Base-by-base conservation (phyloP, 305 asterid species). In the Striga hermonthica region DNA sequence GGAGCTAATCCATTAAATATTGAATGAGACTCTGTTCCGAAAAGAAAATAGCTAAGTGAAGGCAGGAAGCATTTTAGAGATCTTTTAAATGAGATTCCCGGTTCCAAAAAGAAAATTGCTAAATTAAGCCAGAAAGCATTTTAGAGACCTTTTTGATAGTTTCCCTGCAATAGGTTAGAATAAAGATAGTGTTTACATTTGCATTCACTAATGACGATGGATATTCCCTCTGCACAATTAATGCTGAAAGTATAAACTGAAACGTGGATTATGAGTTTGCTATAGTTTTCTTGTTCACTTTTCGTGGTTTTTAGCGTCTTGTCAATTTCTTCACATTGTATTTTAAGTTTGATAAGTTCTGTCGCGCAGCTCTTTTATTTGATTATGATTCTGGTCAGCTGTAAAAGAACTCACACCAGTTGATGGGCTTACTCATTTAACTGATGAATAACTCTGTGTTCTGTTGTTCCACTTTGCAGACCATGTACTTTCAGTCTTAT, bases 1-100 rank as follows among this genome's bases (percentile, higher is more conserved):
- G 44, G 37, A 70, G 61, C 69, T 54, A 69, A 66, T 28, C 37
- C 62, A 13, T 76, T 43, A 44, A 64, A n/a, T n/a, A n/a, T n/a
- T n/a, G n/a, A n/a, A n/a, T n/a, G n/a, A n/a, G n/a, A n/a, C n/a
- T n/a, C n/a, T n/a, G 13, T n/a, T 41, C 41, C 9, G 36, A 67
- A 43, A 67, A 45, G 53, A 48, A 60, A 69, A 61, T 62, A 14
- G 34, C 35, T 45, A 34, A 39, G 53, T 41, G 35, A 28, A 57
- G 45, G 72, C 6, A 53, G 52, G 58, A 49, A 12, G 37, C n/a
- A 8, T 35, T 61, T 35, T 57, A 41, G 41, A 34, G 28, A n/a
- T 63, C 47, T n/a, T n/a, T n/a, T n/a, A n/a, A n/a, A n/a, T n/a
- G n/a, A n/a, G n/a, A n/a, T n/a, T n/a, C n/a, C n/a, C n/a, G n/a